Conservation (phyloP, 2,329 filamentous ascomycete species). For the Xylaria hypoxylon region DNA sequence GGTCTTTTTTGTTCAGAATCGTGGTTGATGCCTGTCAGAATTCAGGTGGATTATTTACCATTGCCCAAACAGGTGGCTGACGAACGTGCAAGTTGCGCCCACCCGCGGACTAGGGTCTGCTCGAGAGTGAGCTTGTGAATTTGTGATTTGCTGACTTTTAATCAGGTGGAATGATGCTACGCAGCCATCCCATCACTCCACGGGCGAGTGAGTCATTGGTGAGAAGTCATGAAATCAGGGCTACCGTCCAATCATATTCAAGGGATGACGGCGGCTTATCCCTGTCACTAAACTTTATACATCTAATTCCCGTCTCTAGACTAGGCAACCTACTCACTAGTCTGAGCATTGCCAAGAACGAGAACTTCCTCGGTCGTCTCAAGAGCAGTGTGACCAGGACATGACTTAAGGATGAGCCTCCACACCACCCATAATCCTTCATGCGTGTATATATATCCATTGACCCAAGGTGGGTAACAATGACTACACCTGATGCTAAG, state of each 20-base stretch:
- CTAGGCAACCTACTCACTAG: conserved; percentile 26
- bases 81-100: conserved; percentile 32
- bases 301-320: conserved; percentile 19
- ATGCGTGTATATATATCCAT: conserved; percentile 4
- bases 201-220: conserved; percentile 37
- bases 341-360: conserved; percentile 23
- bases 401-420: conserved; percentile 3
- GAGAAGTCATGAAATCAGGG: conserved; percentile 23
- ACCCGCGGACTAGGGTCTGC: conserved; percentile 14
- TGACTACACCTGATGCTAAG: conserved; percentile 1
- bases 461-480: conserved; percentile 7
- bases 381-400: conserved; percentile 4
- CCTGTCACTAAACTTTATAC: conserved; percentile 24
- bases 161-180: conserved; percentile 32
- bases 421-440: conserved; percentile 26
- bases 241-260: conserved; percentile 25
- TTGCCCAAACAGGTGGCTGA: conserved; percentile 27
- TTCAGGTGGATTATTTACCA: conserved; percentile 26
- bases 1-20: conserved; percentile 11
- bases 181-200: conserved; percentile 25
- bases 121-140: conserved; percentile 21
- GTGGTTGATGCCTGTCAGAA: conserved; percentile 23
- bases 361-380: conserved; percentile 14
- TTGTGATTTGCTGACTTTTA: conserved; percentile 37
- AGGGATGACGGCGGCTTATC: conserved; percentile 12